phyloP scores from a whole-genome alignment of 768 basidiomycete species.

The Amanita jacksonii region DNA sequence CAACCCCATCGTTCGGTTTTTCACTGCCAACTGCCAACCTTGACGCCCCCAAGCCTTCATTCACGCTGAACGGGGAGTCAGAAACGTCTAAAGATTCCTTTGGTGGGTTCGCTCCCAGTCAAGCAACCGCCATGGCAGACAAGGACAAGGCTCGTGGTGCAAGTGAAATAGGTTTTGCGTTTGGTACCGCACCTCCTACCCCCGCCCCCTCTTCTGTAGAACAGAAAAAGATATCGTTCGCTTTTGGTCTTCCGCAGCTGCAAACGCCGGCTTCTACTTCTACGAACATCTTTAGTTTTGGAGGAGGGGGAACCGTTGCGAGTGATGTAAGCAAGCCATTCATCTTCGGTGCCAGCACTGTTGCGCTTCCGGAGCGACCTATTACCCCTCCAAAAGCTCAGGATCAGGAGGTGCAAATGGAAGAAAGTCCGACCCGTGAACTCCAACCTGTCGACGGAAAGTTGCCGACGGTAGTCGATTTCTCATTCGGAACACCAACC shows the following conservation, averaged over 20 bases:
- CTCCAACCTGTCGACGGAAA: conserved; percentile 35
- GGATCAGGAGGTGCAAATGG: conserved; percentile 68
- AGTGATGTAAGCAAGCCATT: conserved; percentile 44
- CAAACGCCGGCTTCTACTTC: conserved; percentile 22
- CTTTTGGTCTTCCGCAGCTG: conserved; percentile 31
- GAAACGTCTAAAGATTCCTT: conserved; percentile 33
- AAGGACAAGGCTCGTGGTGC: background rate
- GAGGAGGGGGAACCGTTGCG: conserved; percentile 31
- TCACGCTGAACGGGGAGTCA: background rate
- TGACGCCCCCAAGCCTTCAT: conserved; percentile 10
- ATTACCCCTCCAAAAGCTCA: conserved; percentile 55
- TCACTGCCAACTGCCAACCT: conserved; percentile 12
- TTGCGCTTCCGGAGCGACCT: conserved; percentile 33
- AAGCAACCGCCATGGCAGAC: background rate
- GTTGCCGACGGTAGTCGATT: conserved; percentile 31
- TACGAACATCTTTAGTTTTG: conserved; percentile 38
- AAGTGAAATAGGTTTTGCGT: background rate
- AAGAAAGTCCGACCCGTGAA: conserved; percentile 70
- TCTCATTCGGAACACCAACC: conserved; percentile 40
- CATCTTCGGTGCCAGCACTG: conserved; percentile 34
- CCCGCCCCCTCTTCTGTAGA: conserved; percentile 3
- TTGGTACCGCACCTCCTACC: too few species aligned
- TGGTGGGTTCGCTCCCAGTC: conserved; percentile 12
- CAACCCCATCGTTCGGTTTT: conserved; percentile 17
- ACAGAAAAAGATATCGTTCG: conserved; percentile 16